Evolutionary conservation across 148 eudicot species (phyloP), one percentile per base, ranked within the genome.

Genomic region (Heliamphora exappendiculata): DNA sequence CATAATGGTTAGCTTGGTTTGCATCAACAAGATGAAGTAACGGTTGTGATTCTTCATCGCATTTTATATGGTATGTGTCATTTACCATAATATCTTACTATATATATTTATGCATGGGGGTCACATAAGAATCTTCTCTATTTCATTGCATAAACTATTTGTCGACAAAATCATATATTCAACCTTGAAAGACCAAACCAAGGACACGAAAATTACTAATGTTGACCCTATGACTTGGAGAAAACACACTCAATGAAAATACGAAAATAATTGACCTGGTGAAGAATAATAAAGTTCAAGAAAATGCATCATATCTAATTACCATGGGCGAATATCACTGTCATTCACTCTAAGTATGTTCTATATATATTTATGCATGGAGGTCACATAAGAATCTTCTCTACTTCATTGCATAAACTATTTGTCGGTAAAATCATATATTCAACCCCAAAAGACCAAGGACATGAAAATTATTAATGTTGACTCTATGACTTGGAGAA

Each of bases 311-410:
- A 31, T 54, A 76, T 24, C 14, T 22, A 62, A 73, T 82, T 92
- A 94, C 97, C 98, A 94, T 77, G 98, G 93, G 75, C 98, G 97
- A 58, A 94, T 94, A 85, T 94, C 93, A 83, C 98, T 94, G 83
- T 96, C 98, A 82, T 94, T 94, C 65, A 92, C 95, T 86, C 98
- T 87, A 80, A 94, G 81, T 76, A 94, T 92, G 81, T 94, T 94
- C 80, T 94, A 41, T 9, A 74, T n/a, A n/a, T 41, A 50, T 74
- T 58, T 17, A 58, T 22, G 50, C 2, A 24, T 29, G 26, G 44
- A 54, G 37, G 50, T 11, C 8, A 24, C 7, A 2, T 11, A 58
- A 33, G n/a, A 58, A 22, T 69, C 55, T 69, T 22, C 50, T 24
- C 33, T 28, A 12, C 31, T n/a, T 10, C 31, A 13, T 29, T 62